Conservation (phyloP, 2,329 filamentous ascomycete species). For the Fusarium gaditjirri region DNA sequence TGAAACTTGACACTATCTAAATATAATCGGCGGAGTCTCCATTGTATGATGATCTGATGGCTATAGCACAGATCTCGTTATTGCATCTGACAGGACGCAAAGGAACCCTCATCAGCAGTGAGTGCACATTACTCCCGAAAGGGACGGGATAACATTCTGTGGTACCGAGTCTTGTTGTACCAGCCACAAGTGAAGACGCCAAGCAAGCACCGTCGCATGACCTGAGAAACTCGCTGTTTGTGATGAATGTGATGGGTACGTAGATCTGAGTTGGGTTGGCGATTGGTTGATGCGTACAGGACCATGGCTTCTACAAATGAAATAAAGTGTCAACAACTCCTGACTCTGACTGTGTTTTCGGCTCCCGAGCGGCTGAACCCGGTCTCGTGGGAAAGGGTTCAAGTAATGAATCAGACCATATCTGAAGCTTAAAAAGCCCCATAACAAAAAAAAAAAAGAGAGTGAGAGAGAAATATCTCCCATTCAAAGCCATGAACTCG, state of each 20-base stretch:
- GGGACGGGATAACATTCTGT: neutral
- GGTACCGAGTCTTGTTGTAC: constrained; percentile 5
- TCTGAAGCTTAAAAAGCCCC: neutral
- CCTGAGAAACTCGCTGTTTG: neutral
- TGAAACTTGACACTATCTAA: neutral
- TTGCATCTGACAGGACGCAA: neutral
- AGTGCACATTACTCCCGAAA: neutral
- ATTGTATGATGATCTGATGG: neutral
- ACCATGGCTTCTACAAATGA: too few relatives aligned
- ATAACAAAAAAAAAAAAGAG: too few relatives aligned
- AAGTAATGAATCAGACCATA: constrained; percentile 4
- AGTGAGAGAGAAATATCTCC: neutral
- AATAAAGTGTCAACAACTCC: neutral
- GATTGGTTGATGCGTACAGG: too few relatives aligned
- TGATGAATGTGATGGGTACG: neutral
- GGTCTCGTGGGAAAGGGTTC: neutral
- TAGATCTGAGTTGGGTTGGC: too few relatives aligned
- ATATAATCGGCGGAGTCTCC: neutral
- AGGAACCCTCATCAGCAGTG: neutral
- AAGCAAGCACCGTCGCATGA: constrained; percentile 21
- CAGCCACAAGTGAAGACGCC: constrained; percentile 13
- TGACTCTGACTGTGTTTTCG: constrained; percentile 12
- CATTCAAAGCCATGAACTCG: constrained; percentile 16
- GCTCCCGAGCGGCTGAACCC: constrained; percentile 22
- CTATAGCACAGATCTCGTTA: neutral